phyloP scores from a whole-genome alignment of 2,329 filamentous ascomycete genomes.

The Dothidotthia symphoricarpi region DNA sequence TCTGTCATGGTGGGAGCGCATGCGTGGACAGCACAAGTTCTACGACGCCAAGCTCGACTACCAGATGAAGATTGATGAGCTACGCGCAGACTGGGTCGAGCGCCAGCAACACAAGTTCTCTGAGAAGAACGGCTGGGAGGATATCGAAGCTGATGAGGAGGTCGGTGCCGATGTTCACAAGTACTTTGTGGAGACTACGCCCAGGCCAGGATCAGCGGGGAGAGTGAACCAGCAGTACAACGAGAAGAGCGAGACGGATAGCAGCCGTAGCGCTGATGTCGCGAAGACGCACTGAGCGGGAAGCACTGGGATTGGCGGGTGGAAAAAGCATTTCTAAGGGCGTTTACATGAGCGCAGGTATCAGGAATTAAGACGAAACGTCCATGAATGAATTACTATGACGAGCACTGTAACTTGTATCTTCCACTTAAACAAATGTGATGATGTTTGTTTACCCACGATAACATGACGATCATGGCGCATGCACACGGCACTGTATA shows the following conservation, averaged over 20 bases:
- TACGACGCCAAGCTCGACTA: constrained; percentile 81
- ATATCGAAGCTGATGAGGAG: constrained; percentile 31
- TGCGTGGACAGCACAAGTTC: constrained; percentile 72
- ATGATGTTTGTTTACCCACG: no score
- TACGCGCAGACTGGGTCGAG: constrained; percentile 59
- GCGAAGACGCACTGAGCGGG: background rate
- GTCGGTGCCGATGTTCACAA: constrained; percentile 33
- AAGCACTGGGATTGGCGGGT: no score
- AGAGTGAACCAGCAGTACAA: constrained; percentile 12
- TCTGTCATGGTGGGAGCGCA: constrained; percentile 82
- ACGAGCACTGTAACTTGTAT: no score
- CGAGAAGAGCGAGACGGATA: constrained; percentile 16
- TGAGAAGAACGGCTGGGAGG: constrained; percentile 29
- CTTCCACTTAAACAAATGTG: no score
- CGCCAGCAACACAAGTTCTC: constrained; percentile 54
- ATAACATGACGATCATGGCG: no score
- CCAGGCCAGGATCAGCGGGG: constrained; percentile 9
- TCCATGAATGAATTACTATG: no score
- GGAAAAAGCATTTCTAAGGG: no score
- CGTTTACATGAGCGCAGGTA: no score
- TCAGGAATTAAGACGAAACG: no score
- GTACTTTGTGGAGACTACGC: constrained; percentile 34
- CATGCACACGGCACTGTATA: no score
- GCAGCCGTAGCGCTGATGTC: constrained; percentile 13
- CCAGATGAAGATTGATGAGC: constrained; percentile 79